These are phyloP conservation scores for Bisporella sp. DNA, from an alignment of 2,329 filamentous ascomycete genomes.

Conservation along the genomic window DNA sequence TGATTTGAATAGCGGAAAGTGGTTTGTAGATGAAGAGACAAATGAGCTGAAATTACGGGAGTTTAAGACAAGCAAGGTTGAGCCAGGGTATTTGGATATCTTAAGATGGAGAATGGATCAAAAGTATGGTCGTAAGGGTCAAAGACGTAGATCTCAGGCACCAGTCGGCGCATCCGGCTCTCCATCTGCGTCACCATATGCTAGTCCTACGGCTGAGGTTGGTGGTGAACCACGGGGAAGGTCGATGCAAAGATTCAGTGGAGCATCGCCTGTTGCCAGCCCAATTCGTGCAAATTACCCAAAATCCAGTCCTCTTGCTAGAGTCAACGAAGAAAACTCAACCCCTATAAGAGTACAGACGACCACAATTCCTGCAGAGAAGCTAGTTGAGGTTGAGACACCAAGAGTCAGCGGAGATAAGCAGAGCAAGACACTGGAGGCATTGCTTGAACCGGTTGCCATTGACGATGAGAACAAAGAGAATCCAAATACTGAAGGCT, in stretches of 20 bases:
- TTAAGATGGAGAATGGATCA: constrained; percentile 93
- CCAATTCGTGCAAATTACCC: constrained; percentile 59
- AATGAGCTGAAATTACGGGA: constrained; percentile 87
- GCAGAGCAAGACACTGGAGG: constrained; percentile 20
- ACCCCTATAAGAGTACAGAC: constrained; percentile 20
- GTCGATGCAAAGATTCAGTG: constrained; percentile 62
- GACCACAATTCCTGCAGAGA: constrained; percentile 18
- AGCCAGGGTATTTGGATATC: constrained; percentile 91
- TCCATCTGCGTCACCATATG: constrained; percentile 54
- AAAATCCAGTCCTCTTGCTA: constrained; percentile 65
- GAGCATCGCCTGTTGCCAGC: constrained; percentile 55
- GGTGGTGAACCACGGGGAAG: constrained; percentile 59
- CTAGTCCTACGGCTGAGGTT: constrained; percentile 53
- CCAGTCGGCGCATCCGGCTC: constrained; percentile 32
- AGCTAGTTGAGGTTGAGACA: constrained; percentile 29
- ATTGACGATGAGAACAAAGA: constrained; percentile 23
- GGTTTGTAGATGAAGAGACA: constrained; percentile 86
- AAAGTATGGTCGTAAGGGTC: constrained; percentile 65
- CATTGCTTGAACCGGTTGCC: constrained; percentile 19
- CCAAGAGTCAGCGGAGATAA: constrained; percentile 20
- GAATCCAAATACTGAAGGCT: constrained; percentile 16
- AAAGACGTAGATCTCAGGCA: constrained; percentile 45
- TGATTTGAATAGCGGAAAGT: constrained; percentile 83
- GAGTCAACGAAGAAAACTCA: constrained; percentile 61
- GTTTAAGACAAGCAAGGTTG: constrained; percentile 82